Evolutionary conservation across 805 yeast species (phyloP), one percentile per base, ranked within the genome.

Genomic region (Ogataea haglerorum): DNA sequence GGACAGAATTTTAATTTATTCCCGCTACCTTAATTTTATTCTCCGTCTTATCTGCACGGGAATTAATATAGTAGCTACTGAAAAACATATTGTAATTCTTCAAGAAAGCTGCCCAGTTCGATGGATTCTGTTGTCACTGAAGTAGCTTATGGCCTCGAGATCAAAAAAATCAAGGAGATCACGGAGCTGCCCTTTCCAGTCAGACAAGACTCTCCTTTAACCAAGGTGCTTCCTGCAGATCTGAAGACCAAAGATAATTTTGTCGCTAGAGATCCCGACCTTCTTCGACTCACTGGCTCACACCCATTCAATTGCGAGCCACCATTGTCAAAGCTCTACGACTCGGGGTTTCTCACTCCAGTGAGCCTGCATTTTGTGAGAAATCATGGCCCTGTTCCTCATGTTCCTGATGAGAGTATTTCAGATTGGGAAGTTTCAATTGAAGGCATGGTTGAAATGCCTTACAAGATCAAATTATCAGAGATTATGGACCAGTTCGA

Each of bases 261-360:
- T 42, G 65, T 63, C 29, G 47, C 62, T 6, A 50, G 67, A 37
- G 64, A 61, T 45, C 51, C 50, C 15, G 45, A 63, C 9, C 35
- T 63, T 23, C 38, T 57, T 15, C 46, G 61, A 36, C 52, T 63
- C 7, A 63, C 68, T 1, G 67, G 66, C 4, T 45, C 60, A 4
- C 67, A 63, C 40, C 67, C 68, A 5, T 60, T 63, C 45, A 63
- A 63, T 40, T 43, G 51, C 27, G 67, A 63, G 46, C 52, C 67
- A 7, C 65, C 65, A 3, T 45, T 60, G 6, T 25, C 60, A 2
- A 38, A 49, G 9, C 48, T 59, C 5, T 62, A 53, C 38, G 44
- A 53, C 8, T 46, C 53, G 21, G 67, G 67, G 3, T 63, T 63
- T 34, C 42, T 63, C 14, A 63, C 68, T 1, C 63, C 67, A 4